Base-by-base conservation (phyloP, 768 basidiomycete species). In the Atractiella rhizophila region DNA sequence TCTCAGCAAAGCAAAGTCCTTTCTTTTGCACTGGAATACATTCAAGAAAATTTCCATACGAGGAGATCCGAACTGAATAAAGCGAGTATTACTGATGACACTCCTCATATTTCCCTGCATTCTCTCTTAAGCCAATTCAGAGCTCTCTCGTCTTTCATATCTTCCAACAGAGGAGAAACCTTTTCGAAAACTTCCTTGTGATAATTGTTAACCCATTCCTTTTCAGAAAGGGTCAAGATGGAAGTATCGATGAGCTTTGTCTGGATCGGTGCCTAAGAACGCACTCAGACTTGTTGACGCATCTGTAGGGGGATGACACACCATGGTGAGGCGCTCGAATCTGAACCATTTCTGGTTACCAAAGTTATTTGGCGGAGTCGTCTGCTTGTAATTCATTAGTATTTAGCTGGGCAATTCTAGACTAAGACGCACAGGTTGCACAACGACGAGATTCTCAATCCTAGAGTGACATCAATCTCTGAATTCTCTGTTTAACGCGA, bases 321-420 rank as follows among this genome's bases (percentile, higher is more conserved):
- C 86, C 68, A 88, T 69, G 0, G 86, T 94, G 42, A 96, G 65
- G 41, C 68, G 64, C 59, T 94, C 88, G 46, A 88, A 77, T 2
- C 71, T 67, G 24, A 91, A 66, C 59, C 72, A 96, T 2, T 75
- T 79, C 48, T 76, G 76, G 16, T 71, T 69, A 1, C 79, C 82
- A 55, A 86, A 96, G 48, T 68, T 67, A 54, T 81, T 68, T 7
- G 64, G 68, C 1, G 81, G 82, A 39, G 74, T 16, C 2, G 31
- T 43, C 3, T 35, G 39, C 42, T 39, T 16, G 28, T 48, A 46
- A n/a, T n/a, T n/a, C n/a, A n/a, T n/a, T n/a, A n/a, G n/a, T n/a
- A n/a, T 23, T 39, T 28, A 37, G 46, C 46, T 39, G 21, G 20
- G 37, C 7, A 19, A n/a, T n/a, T n/a, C n/a, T n/a, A n/a, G n/a